Evolutionary conservation across 495 filamentous ascomycete species (phyloP), one percentile per base, ranked within the genome.

Genomic region (Podospora bellae-mahoneyi): DNA sequence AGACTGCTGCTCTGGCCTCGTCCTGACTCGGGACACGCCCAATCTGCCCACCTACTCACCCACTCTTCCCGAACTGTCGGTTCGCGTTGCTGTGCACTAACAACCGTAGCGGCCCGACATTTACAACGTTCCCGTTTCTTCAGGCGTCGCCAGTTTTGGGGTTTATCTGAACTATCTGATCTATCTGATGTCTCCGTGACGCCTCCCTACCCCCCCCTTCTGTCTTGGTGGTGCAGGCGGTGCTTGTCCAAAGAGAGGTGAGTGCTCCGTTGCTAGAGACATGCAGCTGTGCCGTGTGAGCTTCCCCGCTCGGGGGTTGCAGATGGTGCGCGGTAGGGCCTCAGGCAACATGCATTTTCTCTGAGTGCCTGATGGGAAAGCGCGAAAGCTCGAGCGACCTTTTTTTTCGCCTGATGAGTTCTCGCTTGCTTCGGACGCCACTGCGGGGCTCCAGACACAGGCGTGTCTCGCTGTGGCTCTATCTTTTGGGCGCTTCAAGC

Each of bases 391-490:
- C 16, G 55, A 58, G n/a, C 55, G n/a, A 9, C 23, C 55, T 58
- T 20, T 58, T 56, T 58, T 58, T 58, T 58, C 19, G 55, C 55
- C 55, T 10, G 13, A 58, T 58, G n/a, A 20, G n/a, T 58, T 26
- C 55, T 58, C 55, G 55, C 55, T 58, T 26, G 55, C 18, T 58
- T 58, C 6, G 55, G 55, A 58, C 55, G 55, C 55, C 55, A 58
- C 55, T 58, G 55, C 55, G 55, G 55, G 55, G 55, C 55, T 20
- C 13, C 55, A 26, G 55, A 20, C n/a, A 58, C 23, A 26, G 23
- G 23, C 23, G 23, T 23, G 23, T 23, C 23, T 9, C 55, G 18
- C 55, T 58, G 55, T 18, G 5, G n/a, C 13, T 58, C 55, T 26
- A 58, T 26, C n/a, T 58, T 58, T n/a, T 58, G 55, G 54, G 55